Evolutionary conservation across 2,329 filamentous ascomycete species (phyloP), one percentile per base, ranked within the genome.

Genomic region (Fusarium virguliforme): DNA sequence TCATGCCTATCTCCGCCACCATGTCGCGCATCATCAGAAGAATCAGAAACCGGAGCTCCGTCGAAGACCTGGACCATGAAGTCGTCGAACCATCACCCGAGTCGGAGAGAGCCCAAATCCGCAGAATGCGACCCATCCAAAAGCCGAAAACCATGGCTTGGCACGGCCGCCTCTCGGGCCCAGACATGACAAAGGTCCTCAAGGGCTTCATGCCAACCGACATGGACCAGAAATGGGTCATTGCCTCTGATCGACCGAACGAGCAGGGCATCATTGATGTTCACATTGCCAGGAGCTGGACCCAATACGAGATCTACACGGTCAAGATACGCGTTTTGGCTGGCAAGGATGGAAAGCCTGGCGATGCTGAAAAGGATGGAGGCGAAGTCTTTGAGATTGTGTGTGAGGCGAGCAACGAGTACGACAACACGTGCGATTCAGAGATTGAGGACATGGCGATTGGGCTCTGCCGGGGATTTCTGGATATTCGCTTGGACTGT

Each of bases 161-260:
- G 68, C 26, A 56, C 0, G 9, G 65, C 12, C 68, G 53, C 2
- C 18, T 71, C 12, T 46, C 68, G 3, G 68, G 61, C 9, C 10
- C 22, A 13, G 62, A 70, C 12, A 62, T 72, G 65, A 38, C 61
- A 26, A 69, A 72, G 12, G 68, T 71, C 34, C 61, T 70, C 22
- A 54, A 58, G 1, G 68, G 68, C 24, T 62, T 57, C 15, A 4
- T 5, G 3, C 65, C 68, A 22, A 18, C 8, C 4, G 37, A 62
- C 1, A 71, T 71, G 68, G 68, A 71, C 3, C 65, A 71, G 9
- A 72, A 40, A 30, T 72, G 68, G 68, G 40, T 37, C 53, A 56
- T 53, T 9, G 34, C 37, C 6, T 58, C 68, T 1, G 32, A 61
- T 0, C 68, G 68, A 4, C 68, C 68, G 1, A 65, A 50, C 0